A percentile compares a stretch with the other conserved stretches of the same genome.
Conservation (phyloP, 164 flowering plant species). For the Amborella trichopoda region DNA sequence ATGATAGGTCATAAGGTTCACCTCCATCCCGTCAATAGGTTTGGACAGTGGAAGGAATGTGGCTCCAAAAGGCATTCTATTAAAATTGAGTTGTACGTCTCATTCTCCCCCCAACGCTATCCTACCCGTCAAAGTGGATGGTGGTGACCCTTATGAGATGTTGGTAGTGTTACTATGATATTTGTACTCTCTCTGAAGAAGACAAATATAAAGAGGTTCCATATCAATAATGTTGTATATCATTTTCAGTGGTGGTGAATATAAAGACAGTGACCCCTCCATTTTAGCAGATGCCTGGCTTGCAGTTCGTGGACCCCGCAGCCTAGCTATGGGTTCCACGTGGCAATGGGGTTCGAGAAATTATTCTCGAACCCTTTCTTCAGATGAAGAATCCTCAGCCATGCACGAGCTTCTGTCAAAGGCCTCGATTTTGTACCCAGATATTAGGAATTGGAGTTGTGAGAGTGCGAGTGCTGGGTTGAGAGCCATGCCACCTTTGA, state of each 20-base stretch:
- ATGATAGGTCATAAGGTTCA: no score
- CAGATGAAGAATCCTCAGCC: slow-evolving; percentile 58
- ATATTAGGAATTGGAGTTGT: slow-evolving; percentile 50
- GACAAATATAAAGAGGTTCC: no score
- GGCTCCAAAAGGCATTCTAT: no score
- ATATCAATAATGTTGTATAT: no score
- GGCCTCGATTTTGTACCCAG: slow-evolving; percentile 57
- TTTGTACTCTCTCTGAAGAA: no score
- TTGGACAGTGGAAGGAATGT: no score
- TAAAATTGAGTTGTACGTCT: no score
- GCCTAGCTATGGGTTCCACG: slow-evolving; percentile 75
- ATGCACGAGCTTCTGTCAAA: slow-evolving; percentile 64
- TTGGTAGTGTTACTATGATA: no score
- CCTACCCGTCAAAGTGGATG: no score
- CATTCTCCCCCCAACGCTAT: no score
- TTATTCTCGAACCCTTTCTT: slow-evolving; percentile 37
- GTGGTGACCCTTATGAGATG: no score
- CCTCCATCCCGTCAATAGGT: no score
- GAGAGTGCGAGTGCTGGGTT: slow-evolving; percentile 62
- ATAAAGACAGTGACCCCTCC: slow-evolving; percentile 58
- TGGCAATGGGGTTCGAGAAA: slow-evolving; percentile 91
- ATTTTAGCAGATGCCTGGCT: slow-evolving; percentile 92
- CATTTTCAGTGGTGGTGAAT: slow-evolving; percentile 41
- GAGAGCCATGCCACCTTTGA: slow-evolving; percentile 93
- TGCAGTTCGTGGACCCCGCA: slow-evolving; percentile 60